Evolutionary conservation across 768 basidiomycete genomes (phyloP), one percentile per base, ranked within the genome.

Genomic region (Candolleomyces eurysporus): DNA sequence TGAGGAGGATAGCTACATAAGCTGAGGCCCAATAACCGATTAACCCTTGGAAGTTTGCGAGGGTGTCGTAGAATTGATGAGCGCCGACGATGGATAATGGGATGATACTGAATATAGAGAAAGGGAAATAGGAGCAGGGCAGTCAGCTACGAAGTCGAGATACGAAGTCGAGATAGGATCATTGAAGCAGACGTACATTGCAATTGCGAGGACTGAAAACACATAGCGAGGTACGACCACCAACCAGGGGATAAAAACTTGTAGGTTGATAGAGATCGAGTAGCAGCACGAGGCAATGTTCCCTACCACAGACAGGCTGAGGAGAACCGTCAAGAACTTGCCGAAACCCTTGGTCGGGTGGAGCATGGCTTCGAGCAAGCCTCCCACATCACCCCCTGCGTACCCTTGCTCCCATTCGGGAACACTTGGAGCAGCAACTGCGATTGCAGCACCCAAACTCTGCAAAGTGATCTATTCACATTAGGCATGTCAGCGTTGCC

Each of bases 261-360:
- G 92, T 64, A 91, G 76, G 68, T 85, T 88, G 61, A 94, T 79
- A 1, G 86, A 84, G 60, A 89, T 83, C 48, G 89, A 91, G 72
- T 97, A 97, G 63, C 94, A 86, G 6, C 91, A 89, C 2, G 88
- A 84, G 0, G 91, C 90, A 49, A 92, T 88, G 74, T 94, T 95
- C 3, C 84, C 90, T 2, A 87, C 85, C 46, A 94, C 90, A 52
- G 89, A 91, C 21, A 97, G 76, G 59, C 90, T 90, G 63, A 96
- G 79, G 49, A 96, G 74, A 40, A 94, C 89, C 0, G 87, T 89
- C 48, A 94, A 77, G 76, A 93, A 89, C 68, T 90, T 89, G 6
- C 91, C 88, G 69, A 92, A 92, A 36, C 82, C 82, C 45, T 86
- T 85, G 0, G 80, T 78, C 0, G 91, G 91, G n/a, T 77, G 78